Evolutionary conservation across 192 early-diverging fungal species (phyloP), one percentile per base, ranked within the genome.

Genomic region (Coemansia sp.): DNA sequence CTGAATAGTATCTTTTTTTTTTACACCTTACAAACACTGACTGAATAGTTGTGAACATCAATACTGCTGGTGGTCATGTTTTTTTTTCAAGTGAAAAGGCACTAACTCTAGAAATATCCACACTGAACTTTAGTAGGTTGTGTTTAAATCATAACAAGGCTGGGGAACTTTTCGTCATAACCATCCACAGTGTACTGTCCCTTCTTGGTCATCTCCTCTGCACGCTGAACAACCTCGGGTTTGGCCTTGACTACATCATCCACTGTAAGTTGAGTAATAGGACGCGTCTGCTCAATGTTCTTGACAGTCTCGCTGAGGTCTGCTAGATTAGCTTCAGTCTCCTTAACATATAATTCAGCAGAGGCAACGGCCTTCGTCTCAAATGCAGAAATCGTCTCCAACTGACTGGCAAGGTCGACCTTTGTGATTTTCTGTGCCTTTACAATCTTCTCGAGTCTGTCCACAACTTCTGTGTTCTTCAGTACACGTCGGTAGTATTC

Each of bases 111-210:
- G 51, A 36, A 36, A 36, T 10, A 11, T 10, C 19, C 56, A 57
- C 6, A 5, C 4, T 57, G 19, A 29, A 27, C 56, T 25, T n/a
- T 14, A 22, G 23, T 9, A 23, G 10, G 32, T 9, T 1, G 6
- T 24, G 61, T 31, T 88, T 89, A 91, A 71, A 90, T 84, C 70
- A 88, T 83, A 39, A 85, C 80, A 60, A 89, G 84, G 66, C 86
- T 88, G 56, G 91, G 89, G 76, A 93, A 97, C 87, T 89, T 93
- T 82, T 95, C 94, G 85, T 95, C 93, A 88, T 98, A 98, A 59
- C 93, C 95, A 54, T 94, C 93, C 57, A 95, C 89, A 36, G 79
- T 87, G 91, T 91, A 98, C 72, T 95, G 87, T 73, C 93, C 91
- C 86, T 94, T 88, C 85, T 93, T 89, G 70, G 91, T 83, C 90